phyloP scores from a whole-genome alignment of 148 eudicot species.

The Vaccinium corymbosum region DNA sequence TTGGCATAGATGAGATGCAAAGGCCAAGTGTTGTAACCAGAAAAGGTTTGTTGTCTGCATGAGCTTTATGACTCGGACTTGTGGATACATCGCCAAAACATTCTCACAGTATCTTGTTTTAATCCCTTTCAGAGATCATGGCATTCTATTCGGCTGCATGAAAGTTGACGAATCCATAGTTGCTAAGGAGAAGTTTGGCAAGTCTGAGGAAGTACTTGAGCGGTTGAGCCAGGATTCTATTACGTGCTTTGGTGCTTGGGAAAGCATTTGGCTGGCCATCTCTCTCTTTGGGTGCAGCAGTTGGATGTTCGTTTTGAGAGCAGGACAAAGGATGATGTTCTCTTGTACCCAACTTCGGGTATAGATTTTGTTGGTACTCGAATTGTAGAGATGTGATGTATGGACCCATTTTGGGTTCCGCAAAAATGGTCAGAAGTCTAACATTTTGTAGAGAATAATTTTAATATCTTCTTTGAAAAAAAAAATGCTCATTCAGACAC shows the following conservation, averaged over 20 bases:
- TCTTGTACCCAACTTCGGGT: not conserved
- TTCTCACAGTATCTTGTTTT: not conserved
- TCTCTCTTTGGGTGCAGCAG: constrained; percentile 35
- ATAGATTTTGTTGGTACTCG: too few relatives aligned
- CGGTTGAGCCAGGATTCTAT: constrained; percentile 28
- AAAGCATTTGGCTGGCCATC: constrained; percentile 31
- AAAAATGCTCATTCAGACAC: not conserved
- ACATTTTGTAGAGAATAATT: not conserved
- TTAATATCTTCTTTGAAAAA: not conserved
- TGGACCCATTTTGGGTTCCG: not conserved
- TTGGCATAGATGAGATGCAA: not conserved
- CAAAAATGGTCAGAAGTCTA: not conserved
- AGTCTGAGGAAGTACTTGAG: constrained; percentile 34
- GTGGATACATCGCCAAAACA: not conserved
- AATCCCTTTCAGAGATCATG: constrained; percentile 25
- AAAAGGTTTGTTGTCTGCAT: not conserved
- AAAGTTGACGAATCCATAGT: constrained; percentile 41
- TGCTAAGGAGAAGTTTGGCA: constrained; percentile 40
- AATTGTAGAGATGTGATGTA: not conserved
- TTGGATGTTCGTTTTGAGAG: constrained; percentile 33
- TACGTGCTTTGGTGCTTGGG: constrained; percentile 45
- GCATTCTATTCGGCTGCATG: constrained; percentile 30
- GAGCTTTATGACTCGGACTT: not conserved
- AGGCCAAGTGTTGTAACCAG: not conserved
- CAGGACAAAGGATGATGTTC: constrained; percentile 17